Evolutionary conservation across 1,139 yeast species (phyloP), one percentile per base, ranked within the genome.

Genomic region (Blastobotrys buckinghamii): DNA sequence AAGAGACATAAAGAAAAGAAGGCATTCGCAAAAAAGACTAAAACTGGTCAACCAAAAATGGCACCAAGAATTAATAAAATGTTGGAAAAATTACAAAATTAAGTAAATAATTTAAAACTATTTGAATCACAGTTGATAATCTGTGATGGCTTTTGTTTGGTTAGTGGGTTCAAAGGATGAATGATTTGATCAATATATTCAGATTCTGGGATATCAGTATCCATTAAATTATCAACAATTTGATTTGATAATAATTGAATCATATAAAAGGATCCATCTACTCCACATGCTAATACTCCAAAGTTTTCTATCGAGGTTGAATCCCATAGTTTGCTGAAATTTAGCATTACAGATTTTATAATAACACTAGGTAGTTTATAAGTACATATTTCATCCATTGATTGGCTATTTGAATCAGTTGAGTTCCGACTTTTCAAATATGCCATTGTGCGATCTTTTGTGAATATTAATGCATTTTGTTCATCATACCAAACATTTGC

Each of bases 31-130:
- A 76, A 83, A 54, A 80, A 73, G 52, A 89, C 96, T 1, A 73
- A 73, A 54, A 66, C 73, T 6, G 97, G 97, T 0, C 97, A 90
- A 64, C 97, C 97, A 1, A 67, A 79, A 44, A 87, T 90, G 95
- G 96, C 88, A 0, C 94, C 96, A 9, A 77, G 95, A 63, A 87
- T 90, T 52, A 84, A 81, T 52, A 78, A 81, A 57, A 70, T 90
- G 40, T 72, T 90, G 48, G 95, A 85, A 50, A 87, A 88, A 66
- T 86, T 32, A 32, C 22, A 33, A 29, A 29, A 10, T 29, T 29
- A 29, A 13, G 12, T 6, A 12, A 10, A 6, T 10, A 29, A 10
- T 29, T 12, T 29, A 4, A 29, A 13, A 29, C 5, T 29, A 6
- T 29, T 12, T 6, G 9, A 10, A 13, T 29, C 32, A 29, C 32